Evolutionary conservation across 2,329 filamentous ascomycete genomes (phyloP).

Genomic region (Fusarium sp.): DNA sequence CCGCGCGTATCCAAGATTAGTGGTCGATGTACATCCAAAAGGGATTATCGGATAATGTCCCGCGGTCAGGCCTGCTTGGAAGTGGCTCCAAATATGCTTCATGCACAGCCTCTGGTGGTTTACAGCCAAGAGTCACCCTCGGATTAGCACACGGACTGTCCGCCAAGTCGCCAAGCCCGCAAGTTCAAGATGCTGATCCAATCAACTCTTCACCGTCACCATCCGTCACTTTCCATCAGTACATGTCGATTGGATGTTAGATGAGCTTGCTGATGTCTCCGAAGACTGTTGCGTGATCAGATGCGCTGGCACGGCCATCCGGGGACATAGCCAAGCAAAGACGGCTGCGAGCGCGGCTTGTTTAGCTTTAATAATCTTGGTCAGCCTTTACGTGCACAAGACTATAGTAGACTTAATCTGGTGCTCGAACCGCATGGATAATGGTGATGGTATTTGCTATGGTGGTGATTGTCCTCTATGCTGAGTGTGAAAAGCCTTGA

Average conservation of each 20-base stretch:
- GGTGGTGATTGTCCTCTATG: background rate
- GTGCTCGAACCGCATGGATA: background rate
- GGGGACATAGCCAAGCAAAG: background rate
- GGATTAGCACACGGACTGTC: background rate
- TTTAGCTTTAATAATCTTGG: background rate
- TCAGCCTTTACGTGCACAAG: no score
- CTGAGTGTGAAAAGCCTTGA: no score
- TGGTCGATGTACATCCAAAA: background rate
- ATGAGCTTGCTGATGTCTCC: background rate
- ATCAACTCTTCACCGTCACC: background rate
- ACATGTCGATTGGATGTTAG: background rate
- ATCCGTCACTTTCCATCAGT: background rate
- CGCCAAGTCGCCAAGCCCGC: background rate
- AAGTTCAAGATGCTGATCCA: background rate
- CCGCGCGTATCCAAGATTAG: background rate
- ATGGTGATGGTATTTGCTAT: background rate
- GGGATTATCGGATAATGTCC: background rate
- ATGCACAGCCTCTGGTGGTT: background rate
- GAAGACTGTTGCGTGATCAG: background rate
- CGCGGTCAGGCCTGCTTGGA: background rate
- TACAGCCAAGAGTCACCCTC: background rate
- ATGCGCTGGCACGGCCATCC: background rate
- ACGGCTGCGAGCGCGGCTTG: rapidly evolving
- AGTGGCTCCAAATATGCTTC: background rate
- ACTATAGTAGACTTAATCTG: background rate